Percentiles rank a stretch among this genome's conserved stretches.
Evolutionary conservation across 305 asterid species (phyloP).

Genomic region (Euphrasia arctica): DNA sequence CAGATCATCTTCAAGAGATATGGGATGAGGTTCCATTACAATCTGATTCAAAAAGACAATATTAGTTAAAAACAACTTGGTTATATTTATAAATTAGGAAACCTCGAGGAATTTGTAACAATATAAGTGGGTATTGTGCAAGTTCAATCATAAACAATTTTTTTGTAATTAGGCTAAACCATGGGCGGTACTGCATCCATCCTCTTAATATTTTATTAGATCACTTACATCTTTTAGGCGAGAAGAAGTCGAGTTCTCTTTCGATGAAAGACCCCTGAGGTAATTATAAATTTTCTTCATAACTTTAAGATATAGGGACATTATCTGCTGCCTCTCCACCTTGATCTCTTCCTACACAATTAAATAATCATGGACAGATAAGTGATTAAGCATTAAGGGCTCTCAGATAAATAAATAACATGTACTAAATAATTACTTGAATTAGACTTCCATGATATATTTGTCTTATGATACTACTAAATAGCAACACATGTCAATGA

Average conservation of each 20-base stretch:
- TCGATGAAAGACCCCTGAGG: conserved; percentile 37
- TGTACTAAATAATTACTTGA: neutral
- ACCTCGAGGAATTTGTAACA: too few relatives aligned
- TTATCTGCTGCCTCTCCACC: conserved; percentile 65
- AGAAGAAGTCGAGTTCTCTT: conserved; percentile 47
- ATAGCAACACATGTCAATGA: neutral
- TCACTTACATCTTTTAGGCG: conserved; percentile 64
- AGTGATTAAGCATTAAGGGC: neutral
- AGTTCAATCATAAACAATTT: too few relatives aligned
- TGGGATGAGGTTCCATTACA: conserved; percentile 59
- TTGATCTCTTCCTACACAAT: conserved; percentile 59
- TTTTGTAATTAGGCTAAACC: neutral
- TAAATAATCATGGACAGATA: conserved; percentile 20
- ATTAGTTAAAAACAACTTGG: neutral
- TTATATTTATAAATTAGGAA: too few relatives aligned
- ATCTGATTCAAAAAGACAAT: conserved; percentile 40
- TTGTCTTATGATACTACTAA: neutral
- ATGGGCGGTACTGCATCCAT: neutral
- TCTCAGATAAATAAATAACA: neutral
- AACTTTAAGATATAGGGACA: conserved; percentile 50
- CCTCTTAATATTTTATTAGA: neutral
- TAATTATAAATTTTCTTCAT: conserved; percentile 74
- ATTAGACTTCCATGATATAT: neutral
- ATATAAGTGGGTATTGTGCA: too few relatives aligned
- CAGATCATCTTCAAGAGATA: conserved; percentile 82